phyloP scores from a whole-genome alignment of 2,329 filamentous ascomycete genomes.

The Leptodontidium sp. region DNA sequence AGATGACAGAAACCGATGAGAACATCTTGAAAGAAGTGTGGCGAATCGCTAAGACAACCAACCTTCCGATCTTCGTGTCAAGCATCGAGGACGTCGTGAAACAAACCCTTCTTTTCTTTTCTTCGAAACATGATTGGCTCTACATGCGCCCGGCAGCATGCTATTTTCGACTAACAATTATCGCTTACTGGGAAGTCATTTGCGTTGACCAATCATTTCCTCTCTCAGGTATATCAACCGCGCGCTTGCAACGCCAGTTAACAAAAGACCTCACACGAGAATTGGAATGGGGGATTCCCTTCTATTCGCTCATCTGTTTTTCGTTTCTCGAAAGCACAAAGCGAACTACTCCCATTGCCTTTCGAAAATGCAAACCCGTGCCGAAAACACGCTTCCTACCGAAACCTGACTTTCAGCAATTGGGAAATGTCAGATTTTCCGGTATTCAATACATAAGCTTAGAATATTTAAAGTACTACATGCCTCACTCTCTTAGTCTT shows the following conservation, averaged over 20 bases:
- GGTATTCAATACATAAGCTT: background rate
- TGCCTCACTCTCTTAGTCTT: background rate
- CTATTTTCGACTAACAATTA: background rate
- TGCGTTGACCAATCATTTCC: background rate
- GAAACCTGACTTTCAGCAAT: background rate
- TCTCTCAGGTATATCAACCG: background rate
- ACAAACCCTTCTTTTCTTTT: background rate
- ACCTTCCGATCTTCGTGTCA: too few relatives aligned
- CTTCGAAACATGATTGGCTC: background rate
- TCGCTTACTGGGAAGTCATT: background rate
- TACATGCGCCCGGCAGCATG: background rate
- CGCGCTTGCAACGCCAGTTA: background rate
- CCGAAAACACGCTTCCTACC: background rate
- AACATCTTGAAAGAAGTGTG: too few relatives aligned
- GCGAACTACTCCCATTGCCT: background rate
- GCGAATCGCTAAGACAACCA: too few relatives aligned
- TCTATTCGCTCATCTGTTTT: background rate
- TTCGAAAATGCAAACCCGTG: background rate
- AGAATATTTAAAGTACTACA: background rate
- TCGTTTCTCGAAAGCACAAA: background rate
- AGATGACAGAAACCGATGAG: too few relatives aligned
- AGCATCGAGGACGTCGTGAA: too few relatives aligned
- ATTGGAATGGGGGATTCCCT: background rate
- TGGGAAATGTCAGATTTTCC: background rate
- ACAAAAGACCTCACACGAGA: background rate